Evolutionary conservation across 805 yeast genomes (phyloP), one percentile per base, ranked within the genome.

Genomic region (Wickerhamiella allomyrinae): DNA sequence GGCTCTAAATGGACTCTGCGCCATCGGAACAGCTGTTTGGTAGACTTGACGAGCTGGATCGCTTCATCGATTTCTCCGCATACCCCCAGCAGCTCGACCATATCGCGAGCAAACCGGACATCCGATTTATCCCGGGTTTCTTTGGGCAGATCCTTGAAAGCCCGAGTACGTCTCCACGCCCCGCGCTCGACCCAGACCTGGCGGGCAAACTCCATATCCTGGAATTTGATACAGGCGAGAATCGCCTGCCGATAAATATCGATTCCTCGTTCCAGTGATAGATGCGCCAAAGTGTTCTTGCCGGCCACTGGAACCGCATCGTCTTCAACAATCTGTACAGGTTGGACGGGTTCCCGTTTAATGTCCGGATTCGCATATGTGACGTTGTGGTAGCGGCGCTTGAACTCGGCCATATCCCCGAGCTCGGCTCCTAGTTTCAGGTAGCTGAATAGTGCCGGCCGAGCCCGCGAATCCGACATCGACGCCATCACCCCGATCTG

Each of bases 121-220:
- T 79, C 89, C 3, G 66, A 57, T 3, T 57, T 54, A 34, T 69
- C 69, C 49, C 70, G 74, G 22, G 50, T 56, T 0, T 43, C 41
- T 8, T 61, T 51, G 1, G 64, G 39, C 14, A 74, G 53, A 0
- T 43, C 29, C 40, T 66, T 70, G 64, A 80, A 86, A 2, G 22
- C 40, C 1, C 29, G n/a, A 5, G 81, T 67, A 45, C 73, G 73
- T 40, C 95, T 66, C 60, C 70, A 85, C 19, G 57, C 46, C 2
- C 95, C 95, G 52, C 96, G 71, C 53, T 82, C 94, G 2, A 61
- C 58, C 94, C 95, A 86, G 1, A 82, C 65, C 20, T 61, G 58
- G 43, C 74, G 75, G 3, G 86, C 87, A 54, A 79, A 73, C 0
- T 64, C 65, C 33, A 68, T 57, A 51, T 77, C 71, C 31, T 68